phyloP scores from a whole-genome alignment of 768 basidiomycete species.

The Boletus reticulatus region DNA sequence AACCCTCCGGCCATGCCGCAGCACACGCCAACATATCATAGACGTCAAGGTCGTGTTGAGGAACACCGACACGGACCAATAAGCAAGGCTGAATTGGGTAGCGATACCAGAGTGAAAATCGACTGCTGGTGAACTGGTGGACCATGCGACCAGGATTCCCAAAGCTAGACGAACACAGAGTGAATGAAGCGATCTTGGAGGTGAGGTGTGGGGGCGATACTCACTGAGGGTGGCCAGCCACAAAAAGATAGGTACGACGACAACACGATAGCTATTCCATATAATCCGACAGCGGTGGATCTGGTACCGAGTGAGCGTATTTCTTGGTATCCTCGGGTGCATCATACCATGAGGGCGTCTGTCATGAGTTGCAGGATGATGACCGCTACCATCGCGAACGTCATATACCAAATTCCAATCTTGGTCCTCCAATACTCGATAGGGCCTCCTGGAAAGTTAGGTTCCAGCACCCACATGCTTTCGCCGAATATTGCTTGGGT shows the following conservation, averaged over 20 bases:
- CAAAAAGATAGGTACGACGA: background rate
- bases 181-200: background rate
- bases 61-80: slow-evolving; percentile 5
- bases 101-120: slow-evolving; percentile 10
- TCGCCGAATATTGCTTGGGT: slow-evolving; percentile 22
- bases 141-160: slow-evolving; percentile 11
- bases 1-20: slow-evolving; percentile 6
- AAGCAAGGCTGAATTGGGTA: slow-evolving; percentile 9
- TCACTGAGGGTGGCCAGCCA: background rate
- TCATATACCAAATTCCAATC: slow-evolving; percentile 26
- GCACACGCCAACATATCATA: slow-evolving; percentile 16
- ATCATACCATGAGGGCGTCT: slow-evolving; percentile 20
- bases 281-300: slow-evolving; percentile 13
- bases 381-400: slow-evolving; percentile 6
- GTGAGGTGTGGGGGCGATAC: background rate
- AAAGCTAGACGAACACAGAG: slow-evolving; percentile 4
- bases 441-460: slow-evolving; percentile 34
- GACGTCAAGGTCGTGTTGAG: background rate
- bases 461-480: slow-evolving; percentile 37
- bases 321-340: background rate
- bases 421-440: slow-evolving; percentile 29
- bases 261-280: background rate
- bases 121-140: slow-evolving; percentile 6
- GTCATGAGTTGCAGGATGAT: slow-evolving; percentile 3
- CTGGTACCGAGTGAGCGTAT: slow-evolving; percentile 22